These are phyloP conservation scores for Tolypocladium cylindrosporum DNA, from an alignment of 2,329 filamentous ascomycete species.

Conservation along the genomic window DNA sequence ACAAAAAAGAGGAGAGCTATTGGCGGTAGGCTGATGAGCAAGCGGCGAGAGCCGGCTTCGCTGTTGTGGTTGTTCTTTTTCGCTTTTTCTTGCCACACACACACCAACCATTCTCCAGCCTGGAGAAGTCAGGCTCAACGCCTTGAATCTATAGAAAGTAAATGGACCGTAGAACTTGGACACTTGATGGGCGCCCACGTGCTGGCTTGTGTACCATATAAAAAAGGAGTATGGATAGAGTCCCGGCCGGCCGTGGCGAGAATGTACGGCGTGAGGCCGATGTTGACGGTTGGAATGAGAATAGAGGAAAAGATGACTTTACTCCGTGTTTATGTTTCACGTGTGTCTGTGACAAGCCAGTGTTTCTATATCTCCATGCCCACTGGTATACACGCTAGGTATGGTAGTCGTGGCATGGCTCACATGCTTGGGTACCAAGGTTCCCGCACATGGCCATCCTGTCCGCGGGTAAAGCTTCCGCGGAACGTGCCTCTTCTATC, in stretches of 20 bases:
- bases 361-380: not conserved
- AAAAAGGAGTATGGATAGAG: not conserved
- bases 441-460: not conserved
- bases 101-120: not conserved
- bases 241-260: not conserved
- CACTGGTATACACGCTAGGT: too few species aligned
- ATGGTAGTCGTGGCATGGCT: not conserved
- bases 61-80: not conserved
- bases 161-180: conserved; percentile 2
- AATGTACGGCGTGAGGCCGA: not conserved
- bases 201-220: not conserved
- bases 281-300: not conserved
- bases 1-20: not conserved
- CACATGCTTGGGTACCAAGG: not conserved
- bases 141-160: conserved; percentile 1
- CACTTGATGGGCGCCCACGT: conserved; percentile 1
- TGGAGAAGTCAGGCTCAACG: not conserved
- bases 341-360: not conserved
- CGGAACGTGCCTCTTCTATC: too few species aligned
- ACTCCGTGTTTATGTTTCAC: not conserved
- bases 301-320: not conserved
- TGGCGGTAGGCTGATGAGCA: not conserved
- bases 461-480: too few species aligned
- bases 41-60: not conserved
- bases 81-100: not conserved